These are phyloP conservation scores for Botrytis cinerea DNA, from an alignment of 2,329 filamentous ascomycete species.

Conservation along the genomic window DNA sequence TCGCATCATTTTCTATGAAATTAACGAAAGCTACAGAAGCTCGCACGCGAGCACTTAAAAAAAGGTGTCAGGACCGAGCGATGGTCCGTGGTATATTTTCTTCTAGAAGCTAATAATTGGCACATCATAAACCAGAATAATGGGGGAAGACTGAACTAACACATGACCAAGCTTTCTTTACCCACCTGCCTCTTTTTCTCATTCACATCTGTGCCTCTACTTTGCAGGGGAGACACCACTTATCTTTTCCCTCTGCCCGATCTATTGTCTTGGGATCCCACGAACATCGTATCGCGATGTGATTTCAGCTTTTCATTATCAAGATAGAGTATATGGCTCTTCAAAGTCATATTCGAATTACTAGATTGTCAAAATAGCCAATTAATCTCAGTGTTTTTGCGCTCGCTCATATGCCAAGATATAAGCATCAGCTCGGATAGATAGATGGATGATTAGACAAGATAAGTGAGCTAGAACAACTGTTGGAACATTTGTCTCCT, in stretches of 20 bases:
- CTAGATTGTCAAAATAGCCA: background rate
- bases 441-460: background rate
- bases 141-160: background rate
- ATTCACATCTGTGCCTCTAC: background rate
- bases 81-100: background rate
- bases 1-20: conserved; percentile 1
- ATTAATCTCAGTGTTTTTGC: background rate
- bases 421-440: background rate
- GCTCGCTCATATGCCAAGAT: background rate
- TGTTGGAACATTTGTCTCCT: background rate
- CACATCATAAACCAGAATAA: no score
- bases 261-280: background rate
- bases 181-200: background rate
- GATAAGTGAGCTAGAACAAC: background rate
- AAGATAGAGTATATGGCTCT: background rate
- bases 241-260: background rate
- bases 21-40: background rate
- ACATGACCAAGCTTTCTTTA: background rate
- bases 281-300: background rate
- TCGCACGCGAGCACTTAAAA: background rate
- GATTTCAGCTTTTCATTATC: background rate
- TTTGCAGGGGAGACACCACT: background rate
- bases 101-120: background rate
- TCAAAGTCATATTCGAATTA: background rate
- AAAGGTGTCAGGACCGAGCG: background rate